These are phyloP conservation scores for Tolypocladium ovalisporum DNA, from an alignment of 2,329 filamentous ascomycete genomes.

Conservation along the genomic window DNA sequence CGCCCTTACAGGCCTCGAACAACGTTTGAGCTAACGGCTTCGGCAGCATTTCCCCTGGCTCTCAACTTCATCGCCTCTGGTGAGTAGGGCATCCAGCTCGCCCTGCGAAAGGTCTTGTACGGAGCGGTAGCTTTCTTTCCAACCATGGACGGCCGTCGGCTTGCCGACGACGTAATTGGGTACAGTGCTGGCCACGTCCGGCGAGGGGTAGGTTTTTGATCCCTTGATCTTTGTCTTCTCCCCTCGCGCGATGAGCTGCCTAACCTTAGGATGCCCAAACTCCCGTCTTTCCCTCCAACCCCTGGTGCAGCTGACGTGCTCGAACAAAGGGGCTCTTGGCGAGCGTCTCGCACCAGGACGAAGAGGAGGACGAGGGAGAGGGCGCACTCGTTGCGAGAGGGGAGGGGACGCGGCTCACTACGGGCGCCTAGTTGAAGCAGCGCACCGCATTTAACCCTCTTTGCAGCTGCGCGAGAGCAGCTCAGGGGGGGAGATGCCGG, in stretches of 20 bases:
- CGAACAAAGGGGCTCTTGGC: not conserved
- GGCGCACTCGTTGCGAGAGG: slow-evolving; percentile 6
- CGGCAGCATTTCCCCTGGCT: slow-evolving; percentile 63
- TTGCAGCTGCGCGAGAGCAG: not conserved
- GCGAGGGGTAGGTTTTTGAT: slow-evolving; percentile 34
- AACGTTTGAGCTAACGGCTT: slow-evolving; percentile 3
- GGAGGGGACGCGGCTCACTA: slow-evolving; percentile 61
- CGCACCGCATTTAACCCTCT: slow-evolving; percentile 42
- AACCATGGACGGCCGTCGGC: not conserved
- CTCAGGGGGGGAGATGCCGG: slow-evolving; percentile 29
- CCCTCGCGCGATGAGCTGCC: slow-evolving; percentile 9
- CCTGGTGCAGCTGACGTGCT: not conserved
- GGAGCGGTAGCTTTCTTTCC: slow-evolving; percentile 50
- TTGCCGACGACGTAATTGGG: slow-evolving; percentile 5
- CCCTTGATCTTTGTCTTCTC: slow-evolving; percentile 25
- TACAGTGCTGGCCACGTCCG: slow-evolving; percentile 8
- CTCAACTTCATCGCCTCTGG: slow-evolving; percentile 86
- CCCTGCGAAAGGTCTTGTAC: slow-evolving; percentile 16
- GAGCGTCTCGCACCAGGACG: not conserved
- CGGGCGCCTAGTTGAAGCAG: slow-evolving; percentile 62
- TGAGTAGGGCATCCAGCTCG: slow-evolving; percentile 48
- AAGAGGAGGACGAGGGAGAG: not conserved
- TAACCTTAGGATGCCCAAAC: not conserved
- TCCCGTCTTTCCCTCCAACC: not conserved
- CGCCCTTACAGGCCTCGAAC: not conserved